Percentiles rank a stretch among this genome's conserved stretches.
phyloP scores from a whole-genome alignment of 208 protist species.

The Leptomonas pyrrhocoris region DNA sequence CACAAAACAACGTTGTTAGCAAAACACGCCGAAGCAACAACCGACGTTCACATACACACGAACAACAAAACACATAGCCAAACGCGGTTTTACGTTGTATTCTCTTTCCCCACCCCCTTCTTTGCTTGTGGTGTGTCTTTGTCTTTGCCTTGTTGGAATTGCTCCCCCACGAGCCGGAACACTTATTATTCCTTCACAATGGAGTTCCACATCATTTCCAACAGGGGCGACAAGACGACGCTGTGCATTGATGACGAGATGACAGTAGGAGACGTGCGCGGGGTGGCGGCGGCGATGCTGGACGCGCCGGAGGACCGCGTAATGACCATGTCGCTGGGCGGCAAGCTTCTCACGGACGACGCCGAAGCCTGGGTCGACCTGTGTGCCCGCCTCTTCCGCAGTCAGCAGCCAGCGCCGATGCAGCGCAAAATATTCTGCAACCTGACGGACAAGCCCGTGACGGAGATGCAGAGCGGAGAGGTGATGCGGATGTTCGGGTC shows the following conservation, averaged over 20 bases:
- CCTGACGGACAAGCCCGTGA: constrained; percentile 34
- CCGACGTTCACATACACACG: no score
- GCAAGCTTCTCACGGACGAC: constrained; percentile 56
- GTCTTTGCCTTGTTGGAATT: constrained; percentile 1
- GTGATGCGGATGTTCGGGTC: constrained; percentile 49
- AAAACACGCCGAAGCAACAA: no score
- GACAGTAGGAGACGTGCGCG: constrained; percentile 76
- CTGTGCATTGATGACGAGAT: constrained; percentile 78
- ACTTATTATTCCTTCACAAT: constrained; percentile 21
- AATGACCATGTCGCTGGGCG: constrained; percentile 67
- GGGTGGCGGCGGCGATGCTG: constrained; percentile 64
- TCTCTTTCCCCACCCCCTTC: no score
- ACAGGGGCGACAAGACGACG: constrained; percentile 54
- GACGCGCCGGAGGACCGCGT: constrained; percentile 39
- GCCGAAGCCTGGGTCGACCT: constrained; percentile 44
- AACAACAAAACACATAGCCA: no score
- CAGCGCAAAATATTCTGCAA: constrained; percentile 71
- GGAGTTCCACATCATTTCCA: constrained; percentile 75
- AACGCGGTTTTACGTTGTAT: no score
- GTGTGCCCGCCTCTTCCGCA: constrained; percentile 17
- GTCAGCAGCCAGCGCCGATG: constrained; percentile 17
- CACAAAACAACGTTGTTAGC: no score
- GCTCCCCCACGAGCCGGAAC: no score
- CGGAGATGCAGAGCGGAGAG: constrained; percentile 44
- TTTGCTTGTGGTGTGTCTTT: no score